Evolutionary conservation across 257 asterid species (phyloP).

Genomic region (Echium plantagineum): DNA sequence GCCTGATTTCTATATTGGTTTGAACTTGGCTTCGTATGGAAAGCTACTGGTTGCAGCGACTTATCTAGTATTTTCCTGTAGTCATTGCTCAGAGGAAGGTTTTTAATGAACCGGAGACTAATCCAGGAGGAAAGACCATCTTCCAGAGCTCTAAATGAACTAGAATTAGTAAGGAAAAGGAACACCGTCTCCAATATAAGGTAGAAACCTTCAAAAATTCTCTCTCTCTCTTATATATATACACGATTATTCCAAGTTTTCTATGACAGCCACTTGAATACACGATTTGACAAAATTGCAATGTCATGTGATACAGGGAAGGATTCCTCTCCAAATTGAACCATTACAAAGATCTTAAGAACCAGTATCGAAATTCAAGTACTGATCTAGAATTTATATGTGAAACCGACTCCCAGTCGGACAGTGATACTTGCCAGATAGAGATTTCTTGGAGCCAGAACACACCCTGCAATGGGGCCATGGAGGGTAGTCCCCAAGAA

Average conservation of each 20-base stretch:
- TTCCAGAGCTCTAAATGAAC: constrained; percentile 54
- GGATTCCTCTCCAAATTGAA: constrained; percentile 67
- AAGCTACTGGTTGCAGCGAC: neutral
- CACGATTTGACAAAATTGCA: neutral
- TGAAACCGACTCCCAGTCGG: constrained; percentile 18
- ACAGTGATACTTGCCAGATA: constrained; percentile 25
- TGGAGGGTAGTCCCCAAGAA: constrained; percentile 12
- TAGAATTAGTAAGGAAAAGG: constrained; percentile 63
- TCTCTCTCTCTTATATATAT: no score
- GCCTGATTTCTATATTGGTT: neutral
- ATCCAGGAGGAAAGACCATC: constrained; percentile 41
- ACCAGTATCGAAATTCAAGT: constrained; percentile 10
- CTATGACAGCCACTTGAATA: neutral
- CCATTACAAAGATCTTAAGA: constrained; percentile 9
- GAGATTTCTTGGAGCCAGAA: constrained; percentile 16
- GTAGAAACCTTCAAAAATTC: constrained; percentile 22
- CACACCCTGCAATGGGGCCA: constrained; percentile 14
- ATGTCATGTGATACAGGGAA: constrained; percentile 42
- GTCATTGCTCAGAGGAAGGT: constrained; percentile 80
- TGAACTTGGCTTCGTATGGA: neutral
- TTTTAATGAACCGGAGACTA: constrained; percentile 43
- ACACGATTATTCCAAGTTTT: neutral
- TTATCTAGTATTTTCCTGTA: constrained; percentile 21
- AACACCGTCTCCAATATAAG: constrained; percentile 75
- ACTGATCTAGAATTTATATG: constrained; percentile 17